Percentiles rank a stretch among this genome's conserved stretches.
phyloP scores from a whole-genome alignment of 2,329 filamentous ascomycete genomes.

The Xylariaceae sp. region DNA sequence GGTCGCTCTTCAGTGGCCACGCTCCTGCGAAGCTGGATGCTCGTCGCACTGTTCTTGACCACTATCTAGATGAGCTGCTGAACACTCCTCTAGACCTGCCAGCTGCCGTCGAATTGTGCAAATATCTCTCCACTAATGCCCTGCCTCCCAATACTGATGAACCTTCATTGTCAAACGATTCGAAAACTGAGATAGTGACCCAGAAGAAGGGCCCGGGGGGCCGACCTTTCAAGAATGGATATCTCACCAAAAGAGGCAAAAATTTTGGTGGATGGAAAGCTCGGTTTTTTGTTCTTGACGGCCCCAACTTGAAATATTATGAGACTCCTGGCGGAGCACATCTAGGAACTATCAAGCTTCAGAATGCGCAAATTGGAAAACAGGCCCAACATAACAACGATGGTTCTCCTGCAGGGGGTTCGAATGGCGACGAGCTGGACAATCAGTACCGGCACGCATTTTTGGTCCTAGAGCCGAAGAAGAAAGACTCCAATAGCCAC shows the following conservation, averaged over 20 bases:
- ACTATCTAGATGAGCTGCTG: constrained; percentile 84
- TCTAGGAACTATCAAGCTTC: constrained; percentile 90
- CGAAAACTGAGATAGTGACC: constrained; percentile 45
- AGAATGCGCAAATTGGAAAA: constrained; percentile 90
- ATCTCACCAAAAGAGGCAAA: constrained; percentile 95
- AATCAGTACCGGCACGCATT: constrained; percentile 98
- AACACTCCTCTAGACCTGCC: constrained; percentile 80
- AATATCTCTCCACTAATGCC: constrained; percentile 76
- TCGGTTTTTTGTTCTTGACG: constrained; percentile 66
- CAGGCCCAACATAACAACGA: constrained; percentile 73
- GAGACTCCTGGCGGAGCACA: constrained; percentile 90
- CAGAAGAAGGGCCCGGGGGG: constrained; percentile 63
- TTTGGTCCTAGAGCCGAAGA: constrained; percentile 91
- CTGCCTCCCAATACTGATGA: constrained; percentile 68
- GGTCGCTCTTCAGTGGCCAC: constrained; percentile 86
- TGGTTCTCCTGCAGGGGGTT: constrained; percentile 63
- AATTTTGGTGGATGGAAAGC: constrained; percentile 99
- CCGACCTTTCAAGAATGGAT: constrained; percentile 79
- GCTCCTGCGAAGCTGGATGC: constrained; percentile 93
- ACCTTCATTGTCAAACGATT: constrained; percentile 46
- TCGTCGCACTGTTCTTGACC: constrained; percentile 77
- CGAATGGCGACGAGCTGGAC: constrained; percentile 74
- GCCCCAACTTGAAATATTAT: constrained; percentile 80
- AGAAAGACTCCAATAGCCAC: constrained; percentile 86
- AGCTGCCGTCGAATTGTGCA: constrained; percentile 82